Evolutionary conservation across 2,329 filamentous ascomycete species (phyloP), one percentile per base, ranked within the genome.

Genomic region (Neurospora crassa): DNA sequence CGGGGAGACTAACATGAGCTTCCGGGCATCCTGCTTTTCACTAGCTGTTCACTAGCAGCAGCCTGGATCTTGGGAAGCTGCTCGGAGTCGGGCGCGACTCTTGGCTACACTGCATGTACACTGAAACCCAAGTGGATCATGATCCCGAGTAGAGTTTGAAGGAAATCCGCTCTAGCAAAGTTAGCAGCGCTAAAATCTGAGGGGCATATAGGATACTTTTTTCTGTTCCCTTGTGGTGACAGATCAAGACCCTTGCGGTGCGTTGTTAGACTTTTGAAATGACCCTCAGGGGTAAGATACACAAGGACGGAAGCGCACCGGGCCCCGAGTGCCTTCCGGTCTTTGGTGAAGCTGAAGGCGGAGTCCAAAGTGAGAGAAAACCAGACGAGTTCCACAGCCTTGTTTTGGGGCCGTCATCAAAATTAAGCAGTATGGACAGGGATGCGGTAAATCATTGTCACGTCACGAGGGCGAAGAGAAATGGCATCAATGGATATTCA

Each of bases 401-500:
- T 34, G 14, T 63, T 63, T 18, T 63, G 53, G 53, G 24, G 53
- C 16, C 14, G 24, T 63, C 29, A 63, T 63, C 24, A 63, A 18
- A 37, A 16, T 14, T 14, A 24, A 70, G 63, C 67, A 16, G 34
- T 42, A 12, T 37, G 18, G 68, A 68, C 53, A 69, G 69, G 71
- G 41, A 59, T 59, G 40, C 71, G 69, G 53, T 37, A 70, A 68
- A 69, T 67, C 67, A 37, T 67, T 18, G 40, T 69, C 69, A 70
- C 69, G 67, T 72, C 71, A 72, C 69, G 71, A 69, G 71, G 71
- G 41, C 67, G 70, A 70, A 63, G 14, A 63, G 53, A 37, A 63
- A 37, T 63, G 37, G 29, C 16, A 63, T 37, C 53, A 63, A n/a
- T 29, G 53, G 53, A 34, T 40, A 40, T 40, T 18, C 10, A 40